A percentile compares a stretch with the other conserved stretches of the same genome.
phyloP scores from a whole-genome alignment of 1,139 yeast genomes.

The Saccharomyces hybrid region DNA sequence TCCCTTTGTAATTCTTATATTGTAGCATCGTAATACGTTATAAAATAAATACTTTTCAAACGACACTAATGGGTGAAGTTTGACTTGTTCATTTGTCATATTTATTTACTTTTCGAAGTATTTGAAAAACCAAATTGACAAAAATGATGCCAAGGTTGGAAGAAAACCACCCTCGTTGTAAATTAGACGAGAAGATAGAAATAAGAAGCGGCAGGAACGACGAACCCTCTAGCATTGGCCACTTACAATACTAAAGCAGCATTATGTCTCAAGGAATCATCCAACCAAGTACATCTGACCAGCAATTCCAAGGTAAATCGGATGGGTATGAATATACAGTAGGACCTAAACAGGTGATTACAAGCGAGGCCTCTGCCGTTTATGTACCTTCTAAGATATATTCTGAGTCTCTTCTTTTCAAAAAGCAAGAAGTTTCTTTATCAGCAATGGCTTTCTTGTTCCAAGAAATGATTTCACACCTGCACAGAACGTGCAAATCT shows the following conservation, averaged over 20 bases:
- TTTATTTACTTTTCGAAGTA: background rate
- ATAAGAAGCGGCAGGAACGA: background rate
- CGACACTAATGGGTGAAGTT: background rate
- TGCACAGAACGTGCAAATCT: slow-evolving; percentile 22
- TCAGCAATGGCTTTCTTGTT: slow-evolving; percentile 29
- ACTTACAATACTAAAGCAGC: background rate
- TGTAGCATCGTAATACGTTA: background rate
- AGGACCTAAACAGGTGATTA: background rate
- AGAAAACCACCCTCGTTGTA: background rate
- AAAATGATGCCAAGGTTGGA: background rate
- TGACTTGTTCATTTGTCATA: background rate
- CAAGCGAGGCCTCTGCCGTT: background rate
- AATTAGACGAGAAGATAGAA: background rate
- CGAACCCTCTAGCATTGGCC: background rate
- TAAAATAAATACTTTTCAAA: background rate
- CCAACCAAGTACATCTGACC: background rate
- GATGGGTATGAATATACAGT: background rate
- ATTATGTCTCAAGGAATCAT: background rate
- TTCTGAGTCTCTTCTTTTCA: slow-evolving; percentile 20
- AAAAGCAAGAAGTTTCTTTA: slow-evolving; percentile 32
- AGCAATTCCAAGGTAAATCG: background rate
- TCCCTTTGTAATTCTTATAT: background rate
- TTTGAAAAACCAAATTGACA: background rate
- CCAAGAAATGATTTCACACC: slow-evolving; percentile 25
- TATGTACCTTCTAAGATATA: background rate